These are phyloP conservation scores for Fusarium illudens DNA, from an alignment of 2,329 filamentous ascomycete genomes.

Conservation along the genomic window DNA sequence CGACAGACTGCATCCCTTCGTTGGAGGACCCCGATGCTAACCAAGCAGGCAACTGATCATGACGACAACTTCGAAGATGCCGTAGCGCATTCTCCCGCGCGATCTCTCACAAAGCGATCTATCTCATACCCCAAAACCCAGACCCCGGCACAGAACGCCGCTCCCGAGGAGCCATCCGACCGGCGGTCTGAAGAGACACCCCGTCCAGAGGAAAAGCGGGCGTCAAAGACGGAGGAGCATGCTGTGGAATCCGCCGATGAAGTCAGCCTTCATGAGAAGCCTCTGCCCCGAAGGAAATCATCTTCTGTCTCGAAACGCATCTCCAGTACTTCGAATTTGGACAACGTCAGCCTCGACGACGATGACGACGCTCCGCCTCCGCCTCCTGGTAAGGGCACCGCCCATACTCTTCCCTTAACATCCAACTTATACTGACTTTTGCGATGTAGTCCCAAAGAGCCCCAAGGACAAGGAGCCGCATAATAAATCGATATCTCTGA, in stretches of 20 bases:
- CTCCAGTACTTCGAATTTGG: slow-evolving; percentile 58
- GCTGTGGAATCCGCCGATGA: slow-evolving; percentile 25
- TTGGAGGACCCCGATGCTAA: slow-evolving; percentile 22
- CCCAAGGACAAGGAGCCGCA: slow-evolving; percentile 50
- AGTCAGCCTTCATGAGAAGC: slow-evolving; percentile 24
- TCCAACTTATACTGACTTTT: slow-evolving; percentile 27
- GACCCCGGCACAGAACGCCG: slow-evolving; percentile 30
- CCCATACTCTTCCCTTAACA: neutral
- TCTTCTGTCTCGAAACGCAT: slow-evolving; percentile 54
- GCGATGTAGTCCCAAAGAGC: slow-evolving; percentile 43
- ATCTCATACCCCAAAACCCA: slow-evolving; percentile 48
- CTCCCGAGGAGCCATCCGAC: slow-evolving; percentile 15
- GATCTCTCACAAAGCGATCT: slow-evolving; percentile 67
- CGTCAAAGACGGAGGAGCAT: slow-evolving; percentile 25
- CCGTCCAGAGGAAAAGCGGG: slow-evolving; percentile 10
- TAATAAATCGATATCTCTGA: slow-evolving; percentile 68
- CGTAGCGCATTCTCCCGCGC: slow-evolving; percentile 68
- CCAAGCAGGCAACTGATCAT: slow-evolving; percentile 43
- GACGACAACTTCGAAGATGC: slow-evolving; percentile 80
- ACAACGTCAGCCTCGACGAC: slow-evolving; percentile 74
- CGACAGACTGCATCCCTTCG: slow-evolving; percentile 25
- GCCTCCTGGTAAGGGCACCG: slow-evolving; percentile 44
- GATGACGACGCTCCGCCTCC: slow-evolving; percentile 51
- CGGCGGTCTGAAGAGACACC: slow-evolving; percentile 22
- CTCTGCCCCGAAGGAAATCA: slow-evolving; percentile 45